Evolutionary conservation across 495 filamentous ascomycete species (phyloP), one percentile per base, ranked within the genome.

Genomic region (Lindgomyces ingoldianus): DNA sequence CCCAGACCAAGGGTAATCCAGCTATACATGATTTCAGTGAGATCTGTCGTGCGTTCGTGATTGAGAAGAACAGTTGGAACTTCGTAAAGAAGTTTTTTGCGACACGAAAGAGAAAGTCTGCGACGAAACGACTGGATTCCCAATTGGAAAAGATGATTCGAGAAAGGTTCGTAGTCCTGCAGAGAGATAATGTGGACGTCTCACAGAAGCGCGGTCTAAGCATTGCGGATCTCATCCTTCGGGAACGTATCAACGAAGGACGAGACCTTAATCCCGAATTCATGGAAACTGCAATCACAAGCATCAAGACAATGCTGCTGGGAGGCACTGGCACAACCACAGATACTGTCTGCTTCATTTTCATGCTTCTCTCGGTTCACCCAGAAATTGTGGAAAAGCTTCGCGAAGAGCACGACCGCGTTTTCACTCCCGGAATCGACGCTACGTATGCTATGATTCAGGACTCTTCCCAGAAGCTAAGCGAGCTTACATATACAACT

Each of bases 271-370:
- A 67, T 53, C 11, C 29, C 12, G 30, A 65, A 14, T 67, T 60
- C 46, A 51, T 64, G 26, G 19, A 60, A 8, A 24, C 57, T 9
- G 50, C 53, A 8, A 14, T 61, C 2, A 54, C 50, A 18, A 53
- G 63, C 1, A 49, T 70, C 41, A 70, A 68, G 41, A 50, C 58
- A 0, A 25, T 68, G 3, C 64, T 70, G 19, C 16, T 65, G 3
- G 59, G 25, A 9, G 68, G 59, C 3, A 29, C 45, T 3, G 60
- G 64, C 4, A 70, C 68, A 4, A 70, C 64, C 3, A 58, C 64
- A 6, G 49, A 56, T 21, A 70, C 68, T n/a, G 18, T 70, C 27
- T 64, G 59, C 48, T 65, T 68, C 57, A 45, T 30, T 1, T 69
- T 56, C 45, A 65, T 69, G 67, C 50, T 69, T 6, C 50, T 69